Percentiles rank a stretch among this genome's conserved stretches.
phyloP scores from a whole-genome alignment of 345 rosid genomes.

The Heritiera littoralis region DNA sequence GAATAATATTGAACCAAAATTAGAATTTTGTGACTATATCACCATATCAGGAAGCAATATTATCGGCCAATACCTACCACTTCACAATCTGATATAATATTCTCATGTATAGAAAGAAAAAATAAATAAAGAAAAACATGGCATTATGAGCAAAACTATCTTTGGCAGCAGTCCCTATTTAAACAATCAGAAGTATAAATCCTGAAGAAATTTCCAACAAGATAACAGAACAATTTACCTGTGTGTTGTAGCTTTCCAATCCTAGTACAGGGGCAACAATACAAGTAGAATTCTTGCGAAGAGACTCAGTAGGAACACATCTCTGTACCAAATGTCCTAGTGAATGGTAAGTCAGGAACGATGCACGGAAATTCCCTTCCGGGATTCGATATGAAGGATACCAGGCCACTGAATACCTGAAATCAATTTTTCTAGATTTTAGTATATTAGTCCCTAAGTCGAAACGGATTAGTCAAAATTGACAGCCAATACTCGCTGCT shows the following conservation, averaged over 20 bases:
- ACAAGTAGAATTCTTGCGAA: background rate
- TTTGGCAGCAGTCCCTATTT: background rate
- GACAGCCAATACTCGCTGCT: background rate
- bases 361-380: conserved; percentile 25
- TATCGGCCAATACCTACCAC: background rate
- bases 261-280: conserved; percentile 29
- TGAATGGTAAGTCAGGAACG: conserved; percentile 39
- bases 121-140: background rate
- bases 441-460: background rate
- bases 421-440: background rate
- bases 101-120: background rate
- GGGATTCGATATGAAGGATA: conserved; percentile 38
- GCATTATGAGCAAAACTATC: background rate
- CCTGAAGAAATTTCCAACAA: background rate
- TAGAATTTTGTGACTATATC: background rate
- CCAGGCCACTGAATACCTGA: conserved; percentile 43
- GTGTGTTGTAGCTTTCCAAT: conserved; percentile 31
- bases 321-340: conserved; percentile 19
- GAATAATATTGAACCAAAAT: background rate
- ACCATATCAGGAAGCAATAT: background rate
- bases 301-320: conserved; percentile 20
- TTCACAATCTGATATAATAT: background rate
- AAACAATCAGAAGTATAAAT: background rate
- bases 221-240: conserved; percentile 9
- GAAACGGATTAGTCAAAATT: background rate